Percentiles rank a stretch among this genome's conserved stretches.
phyloP scores from a whole-genome alignment of 2,329 filamentous ascomycete genomes.

The Phialocephala sp. region DNA sequence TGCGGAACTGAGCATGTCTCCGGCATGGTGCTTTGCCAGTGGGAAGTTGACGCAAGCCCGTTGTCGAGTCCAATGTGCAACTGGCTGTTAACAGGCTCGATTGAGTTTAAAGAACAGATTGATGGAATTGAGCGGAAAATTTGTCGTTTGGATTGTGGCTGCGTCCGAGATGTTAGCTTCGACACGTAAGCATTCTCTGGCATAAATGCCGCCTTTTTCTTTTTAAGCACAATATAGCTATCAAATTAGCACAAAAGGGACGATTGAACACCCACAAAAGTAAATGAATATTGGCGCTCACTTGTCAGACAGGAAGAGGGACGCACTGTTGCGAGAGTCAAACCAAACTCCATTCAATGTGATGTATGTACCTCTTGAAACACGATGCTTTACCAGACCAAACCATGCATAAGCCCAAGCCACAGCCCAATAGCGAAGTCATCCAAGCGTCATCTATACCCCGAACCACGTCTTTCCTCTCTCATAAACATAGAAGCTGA shows the following conservation, averaged over 20 bases:
- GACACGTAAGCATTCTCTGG: background rate
- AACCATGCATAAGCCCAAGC: background rate
- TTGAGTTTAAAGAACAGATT: too few species aligned
- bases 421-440: background rate
- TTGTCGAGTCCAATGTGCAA: too few species aligned
- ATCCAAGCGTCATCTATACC: slow-evolving; percentile 55
- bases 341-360: slow-evolving; percentile 17
- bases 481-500: slow-evolving; percentile 70
- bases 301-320: background rate
- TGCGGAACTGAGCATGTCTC: too few species aligned
- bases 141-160: too few species aligned
- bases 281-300: too few species aligned
- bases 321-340: background rate
- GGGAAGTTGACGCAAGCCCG: too few species aligned
- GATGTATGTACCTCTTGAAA: slow-evolving; percentile 5
- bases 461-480: slow-evolving; percentile 67
- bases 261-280: too few species aligned
- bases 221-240: background rate
- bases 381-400: background rate
- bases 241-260: too few species aligned
- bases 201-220: background rate
- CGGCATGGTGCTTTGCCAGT: too few species aligned
- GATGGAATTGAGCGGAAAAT: too few species aligned
- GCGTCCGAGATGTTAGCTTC: background rate
- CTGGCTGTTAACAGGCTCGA: too few species aligned